Conservation (phyloP, 139 green algal species). For the Chlorella sp. region DNA sequence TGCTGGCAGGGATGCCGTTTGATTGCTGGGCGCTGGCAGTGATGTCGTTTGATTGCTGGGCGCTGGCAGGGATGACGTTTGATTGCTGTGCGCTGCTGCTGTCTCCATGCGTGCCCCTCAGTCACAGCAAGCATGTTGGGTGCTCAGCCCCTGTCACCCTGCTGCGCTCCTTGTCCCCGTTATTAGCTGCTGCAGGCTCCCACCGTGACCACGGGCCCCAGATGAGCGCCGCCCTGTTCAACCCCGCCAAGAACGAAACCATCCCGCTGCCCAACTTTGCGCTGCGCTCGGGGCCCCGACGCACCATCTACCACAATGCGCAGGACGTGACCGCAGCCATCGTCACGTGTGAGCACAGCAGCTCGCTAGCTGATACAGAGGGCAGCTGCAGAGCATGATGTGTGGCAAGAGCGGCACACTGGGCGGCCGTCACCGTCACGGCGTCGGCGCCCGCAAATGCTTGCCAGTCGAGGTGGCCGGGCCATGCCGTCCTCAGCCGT, state of each 20-base stretch:
- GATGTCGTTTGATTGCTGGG: no score
- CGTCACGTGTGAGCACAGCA: constrained; percentile 27
- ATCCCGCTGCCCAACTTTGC: constrained; percentile 78
- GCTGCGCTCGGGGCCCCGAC: constrained; percentile 81
- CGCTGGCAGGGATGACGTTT: no score
- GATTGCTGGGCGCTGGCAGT: no score
- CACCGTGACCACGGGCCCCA: constrained; percentile 17
- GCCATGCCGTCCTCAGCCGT: no score
- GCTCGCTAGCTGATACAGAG: not conserved
- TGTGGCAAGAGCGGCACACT: not conserved
- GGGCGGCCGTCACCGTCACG: no score
- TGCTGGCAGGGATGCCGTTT: no score
- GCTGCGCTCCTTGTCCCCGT: not conserved
- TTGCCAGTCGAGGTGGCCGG: no score
- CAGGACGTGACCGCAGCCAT: constrained; percentile 62
- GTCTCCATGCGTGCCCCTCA: no score
- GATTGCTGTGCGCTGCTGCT: no score
- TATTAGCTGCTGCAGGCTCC: not conserved
- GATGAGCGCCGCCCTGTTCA: not conserved
- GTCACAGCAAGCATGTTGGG: no score
- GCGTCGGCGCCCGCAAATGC: no score
- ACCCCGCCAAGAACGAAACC: constrained; percentile 41
- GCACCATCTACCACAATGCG: constrained; percentile 85
- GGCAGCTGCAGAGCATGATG: not conserved
- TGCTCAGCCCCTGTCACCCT: not conserved